Conservation (phyloP, 805 yeast genomes). For the Lipomyces orientalis region DNA sequence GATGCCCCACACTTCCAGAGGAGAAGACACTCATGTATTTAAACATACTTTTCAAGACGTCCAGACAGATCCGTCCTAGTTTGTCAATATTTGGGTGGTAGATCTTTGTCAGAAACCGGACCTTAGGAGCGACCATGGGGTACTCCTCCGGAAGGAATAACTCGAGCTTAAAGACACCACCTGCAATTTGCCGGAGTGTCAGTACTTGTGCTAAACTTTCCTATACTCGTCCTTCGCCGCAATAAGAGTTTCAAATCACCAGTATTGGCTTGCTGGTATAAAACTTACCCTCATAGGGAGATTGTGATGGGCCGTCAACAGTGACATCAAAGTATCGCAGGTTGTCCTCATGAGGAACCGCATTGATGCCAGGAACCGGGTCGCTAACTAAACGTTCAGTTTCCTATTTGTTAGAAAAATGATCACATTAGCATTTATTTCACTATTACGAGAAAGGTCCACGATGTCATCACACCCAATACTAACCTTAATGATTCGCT, state of each 20-base stretch:
- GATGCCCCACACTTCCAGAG: background rate
- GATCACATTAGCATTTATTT: background rate
- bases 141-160: constrained; percentile 93
- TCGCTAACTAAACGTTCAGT: constrained; percentile 90
- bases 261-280: background rate
- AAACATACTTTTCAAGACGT: constrained; percentile 74
- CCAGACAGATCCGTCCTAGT: constrained; percentile 92
- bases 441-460: background rate
- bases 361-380: constrained; percentile 95
- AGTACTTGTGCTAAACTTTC: background rate
- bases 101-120: constrained; percentile 88
- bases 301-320: constrained; percentile 86
- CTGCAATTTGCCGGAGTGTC: constrained; percentile 27
- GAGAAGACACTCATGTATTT: background rate
- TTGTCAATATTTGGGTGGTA: constrained; percentile 97
- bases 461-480: background rate
- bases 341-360: constrained; percentile 92
- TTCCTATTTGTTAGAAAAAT: constrained; percentile 57
- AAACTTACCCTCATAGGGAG: constrained; percentile 83
- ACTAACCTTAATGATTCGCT: constrained; percentile 83
- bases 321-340: constrained; percentile 90
- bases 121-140: constrained; percentile 88
- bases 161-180: constrained; percentile 77
- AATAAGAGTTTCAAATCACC: constrained; percentile 1
- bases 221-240: background rate